phyloP scores from a whole-genome alignment of 2,329 filamentous ascomycete genomes.

The Colletotrichum sp. region DNA sequence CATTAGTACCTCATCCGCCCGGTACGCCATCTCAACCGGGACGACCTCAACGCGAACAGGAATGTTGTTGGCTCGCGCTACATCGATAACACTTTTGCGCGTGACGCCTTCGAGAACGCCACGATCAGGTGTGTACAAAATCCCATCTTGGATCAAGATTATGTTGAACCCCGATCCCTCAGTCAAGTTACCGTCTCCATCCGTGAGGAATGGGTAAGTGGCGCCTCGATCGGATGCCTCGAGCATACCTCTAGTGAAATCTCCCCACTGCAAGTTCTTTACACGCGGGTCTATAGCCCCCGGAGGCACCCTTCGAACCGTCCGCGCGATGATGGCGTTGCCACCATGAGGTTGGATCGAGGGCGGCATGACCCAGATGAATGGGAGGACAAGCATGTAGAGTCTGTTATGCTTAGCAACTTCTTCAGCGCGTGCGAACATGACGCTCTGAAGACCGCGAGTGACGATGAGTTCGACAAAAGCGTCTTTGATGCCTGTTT shows the following conservation, averaged over 20 bases:
- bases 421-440: slow-evolving; percentile 37
- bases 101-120: slow-evolving; percentile 55
- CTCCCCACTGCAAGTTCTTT: slow-evolving; percentile 58
- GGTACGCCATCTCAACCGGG: slow-evolving; percentile 44
- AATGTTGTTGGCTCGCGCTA: slow-evolving; percentile 35
- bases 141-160: slow-evolving; percentile 47
- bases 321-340: slow-evolving; percentile 47
- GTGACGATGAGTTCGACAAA: slow-evolving; percentile 58
- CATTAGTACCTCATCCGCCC: slow-evolving; percentile 56
- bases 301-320: slow-evolving; percentile 48
- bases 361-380: slow-evolving; percentile 56
- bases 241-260: slow-evolving; percentile 48
- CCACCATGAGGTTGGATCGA: slow-evolving; percentile 44
- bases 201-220: slow-evolving; percentile 53
- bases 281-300: slow-evolving; percentile 55
- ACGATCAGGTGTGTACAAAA: slow-evolving; percentile 49
- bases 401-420: slow-evolving; percentile 40
- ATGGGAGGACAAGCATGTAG: slow-evolving; percentile 54
- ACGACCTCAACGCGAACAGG: slow-evolving; percentile 44
- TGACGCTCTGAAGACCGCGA: slow-evolving; percentile 47
- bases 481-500: slow-evolving; percentile 52
- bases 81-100: slow-evolving; percentile 52
- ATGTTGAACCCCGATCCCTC: slow-evolving; percentile 58
- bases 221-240: slow-evolving; percentile 53
- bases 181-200: slow-evolving; percentile 53